Conservation (phyloP, 2,329 filamentous ascomycete genomes). For the Gnomoniopsis sp. region DNA sequence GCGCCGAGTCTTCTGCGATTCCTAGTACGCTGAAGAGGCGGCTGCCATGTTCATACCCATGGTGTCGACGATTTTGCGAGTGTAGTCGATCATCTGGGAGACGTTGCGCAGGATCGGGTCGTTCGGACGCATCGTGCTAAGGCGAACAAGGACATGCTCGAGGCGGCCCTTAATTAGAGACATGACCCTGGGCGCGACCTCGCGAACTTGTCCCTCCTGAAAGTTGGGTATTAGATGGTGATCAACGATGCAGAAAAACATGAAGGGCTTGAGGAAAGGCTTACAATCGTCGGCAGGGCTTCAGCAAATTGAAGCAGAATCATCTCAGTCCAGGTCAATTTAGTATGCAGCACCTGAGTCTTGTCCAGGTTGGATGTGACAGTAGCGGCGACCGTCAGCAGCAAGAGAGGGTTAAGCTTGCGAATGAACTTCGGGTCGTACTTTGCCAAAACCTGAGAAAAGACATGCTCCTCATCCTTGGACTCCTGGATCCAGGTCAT, state of each 20-base stretch:
- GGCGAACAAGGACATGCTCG: conserved; percentile 49
- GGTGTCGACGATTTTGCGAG: conserved; percentile 30
- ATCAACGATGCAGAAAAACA: neutral
- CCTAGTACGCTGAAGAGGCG: neutral
- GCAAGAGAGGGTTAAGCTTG: conserved; percentile 56
- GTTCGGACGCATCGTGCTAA: conserved; percentile 44
- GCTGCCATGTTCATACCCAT: neutral
- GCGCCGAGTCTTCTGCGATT: neutral
- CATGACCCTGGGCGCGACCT: conserved; percentile 57
- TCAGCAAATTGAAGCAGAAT: conserved; percentile 53
- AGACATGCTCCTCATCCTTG: conserved; percentile 55
- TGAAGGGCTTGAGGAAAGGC: conserved; percentile 28
- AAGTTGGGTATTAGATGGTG: conserved; percentile 8
- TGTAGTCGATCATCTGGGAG: conserved; percentile 37
- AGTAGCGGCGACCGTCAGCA: conserved; percentile 63
- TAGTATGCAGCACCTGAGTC: conserved; percentile 46
- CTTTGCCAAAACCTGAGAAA: conserved; percentile 51
- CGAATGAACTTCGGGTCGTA: conserved; percentile 51
- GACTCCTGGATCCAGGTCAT: conserved; percentile 65
- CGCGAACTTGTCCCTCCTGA: conserved; percentile 54
- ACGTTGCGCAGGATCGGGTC: conserved; percentile 48
- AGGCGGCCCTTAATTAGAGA: conserved; percentile 48
- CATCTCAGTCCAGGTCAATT: conserved; percentile 58
- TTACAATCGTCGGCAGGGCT: conserved; percentile 47
- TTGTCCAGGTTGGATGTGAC: conserved; percentile 57